phyloP scores from a whole-genome alignment of 2,329 filamentous ascomycete species.

The Neonectria sp. region DNA sequence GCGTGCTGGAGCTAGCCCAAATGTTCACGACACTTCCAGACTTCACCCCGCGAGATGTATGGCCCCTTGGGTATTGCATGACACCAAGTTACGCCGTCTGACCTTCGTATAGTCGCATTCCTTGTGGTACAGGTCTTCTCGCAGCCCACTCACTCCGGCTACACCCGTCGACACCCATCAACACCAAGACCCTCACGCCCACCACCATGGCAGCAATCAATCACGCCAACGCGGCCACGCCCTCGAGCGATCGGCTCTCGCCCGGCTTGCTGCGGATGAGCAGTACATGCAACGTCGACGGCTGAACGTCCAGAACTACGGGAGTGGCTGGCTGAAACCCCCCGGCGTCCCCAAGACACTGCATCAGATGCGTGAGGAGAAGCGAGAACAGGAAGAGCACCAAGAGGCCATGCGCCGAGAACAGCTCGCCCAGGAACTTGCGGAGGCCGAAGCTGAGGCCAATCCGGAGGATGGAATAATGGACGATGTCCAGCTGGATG shows the following conservation, averaged over 20 bases:
- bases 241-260: constrained; percentile 74
- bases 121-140: constrained; percentile 80
- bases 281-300: constrained; percentile 82
- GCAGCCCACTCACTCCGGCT: constrained; percentile 60
- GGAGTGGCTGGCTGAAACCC: constrained; percentile 90
- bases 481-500: constrained; percentile 71
- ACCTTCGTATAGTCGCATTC: constrained; percentile 73
- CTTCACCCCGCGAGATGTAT: constrained; percentile 79
- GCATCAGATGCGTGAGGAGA: constrained; percentile 91
- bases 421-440: constrained; percentile 80
- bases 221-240: constrained; percentile 60
- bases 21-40: constrained; percentile 78
- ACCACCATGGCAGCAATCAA: constrained; percentile 51
- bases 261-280: constrained; percentile 83
- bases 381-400: constrained; percentile 89
- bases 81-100: constrained; percentile 14
- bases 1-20: constrained; percentile 37
- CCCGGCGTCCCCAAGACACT: constrained; percentile 91
- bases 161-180: constrained; percentile 52
- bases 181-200: constrained; percentile 45
- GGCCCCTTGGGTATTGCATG: constrained; percentile 42
- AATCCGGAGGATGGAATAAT: constrained; percentile 63
- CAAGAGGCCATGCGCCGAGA: constrained; percentile 81
- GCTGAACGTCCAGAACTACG: constrained; percentile 87
- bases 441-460: constrained; percentile 70